phyloP scores from a whole-genome alignment of 805 yeast genomes.

The Teunomyces kruisii region DNA sequence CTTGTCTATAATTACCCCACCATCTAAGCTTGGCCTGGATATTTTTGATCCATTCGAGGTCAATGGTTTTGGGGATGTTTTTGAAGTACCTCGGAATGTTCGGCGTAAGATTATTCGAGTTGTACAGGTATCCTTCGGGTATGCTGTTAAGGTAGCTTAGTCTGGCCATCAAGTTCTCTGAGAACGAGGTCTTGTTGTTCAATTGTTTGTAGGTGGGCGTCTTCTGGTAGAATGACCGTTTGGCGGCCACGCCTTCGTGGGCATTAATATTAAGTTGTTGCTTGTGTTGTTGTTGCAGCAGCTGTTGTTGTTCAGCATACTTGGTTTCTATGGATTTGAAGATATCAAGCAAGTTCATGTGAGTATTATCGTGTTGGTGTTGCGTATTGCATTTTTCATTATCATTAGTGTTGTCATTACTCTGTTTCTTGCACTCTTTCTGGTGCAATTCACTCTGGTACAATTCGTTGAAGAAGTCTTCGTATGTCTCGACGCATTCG shows the following conservation, averaged over 20 bases:
- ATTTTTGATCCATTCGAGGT: constrained; percentile 13
- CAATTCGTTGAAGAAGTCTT: constrained; percentile 43
- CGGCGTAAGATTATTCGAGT: not conserved
- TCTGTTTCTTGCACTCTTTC: not conserved
- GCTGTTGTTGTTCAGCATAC: constrained; percentile 13
- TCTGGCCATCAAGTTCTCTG: constrained; percentile 19
- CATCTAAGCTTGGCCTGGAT: constrained; percentile 10
- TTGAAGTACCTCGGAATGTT: not conserved
- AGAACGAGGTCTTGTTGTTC: constrained; percentile 15
- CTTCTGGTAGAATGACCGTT: constrained; percentile 11
- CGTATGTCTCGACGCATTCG: constrained; percentile 59
- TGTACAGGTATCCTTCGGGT: constrained; percentile 13
- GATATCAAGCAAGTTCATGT: constrained; percentile 16
- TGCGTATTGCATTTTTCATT: not conserved
- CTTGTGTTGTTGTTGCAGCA: not conserved
- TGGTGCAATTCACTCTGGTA: constrained; percentile 10
- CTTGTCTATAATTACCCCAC: constrained; percentile 5
- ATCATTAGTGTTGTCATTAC: constrained; percentile 1
- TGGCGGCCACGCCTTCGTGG: not conserved
- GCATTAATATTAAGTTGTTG: not conserved
- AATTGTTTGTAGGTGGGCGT: constrained; percentile 10
- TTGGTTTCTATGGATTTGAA: constrained; percentile 19
- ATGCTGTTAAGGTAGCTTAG: constrained; percentile 18
- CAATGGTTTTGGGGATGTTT: constrained; percentile 7
- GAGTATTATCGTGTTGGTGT: constrained; percentile 1